Base-by-base conservation (phyloP, 2,329 filamentous ascomycete species). In the Fusarium cicatricum region DNA sequence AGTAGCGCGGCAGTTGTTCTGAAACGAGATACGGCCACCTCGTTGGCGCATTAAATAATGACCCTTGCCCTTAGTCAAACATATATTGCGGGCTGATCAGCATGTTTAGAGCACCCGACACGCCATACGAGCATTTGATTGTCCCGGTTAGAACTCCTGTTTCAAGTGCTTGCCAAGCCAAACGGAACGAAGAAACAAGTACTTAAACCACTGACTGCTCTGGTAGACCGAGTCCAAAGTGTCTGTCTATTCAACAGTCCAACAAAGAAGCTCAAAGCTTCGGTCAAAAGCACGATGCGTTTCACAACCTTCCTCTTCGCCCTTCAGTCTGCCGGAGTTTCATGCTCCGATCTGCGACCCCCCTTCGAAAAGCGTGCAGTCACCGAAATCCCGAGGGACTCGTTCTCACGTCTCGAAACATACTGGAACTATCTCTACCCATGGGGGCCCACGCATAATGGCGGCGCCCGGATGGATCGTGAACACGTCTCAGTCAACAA, bases 351-450 rank as follows among this genome's bases (percentile, higher is more conserved):
- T n/a, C 36, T 50, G 5, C 41, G 43, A 11, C 36, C 52, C 10
- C 47, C 50, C 2, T 44, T 57, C n/a, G 55, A 63, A 15, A 26
- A 15, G 21, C 60, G 60, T 14, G 55, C 47, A 15, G 43, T 36
- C 3, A 64, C 55, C 9, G 46, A 57, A 16, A 64, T 63, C 2
- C 60, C 60, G 7, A 15, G 36, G 5, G 55, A 63, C 9, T 63
- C 60, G 0, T 63, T 63, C 10, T 40, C 34, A 5, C 57, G 51
- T 0, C 55, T 63, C 1, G 55, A 63, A 5, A 63, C 51, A 0
- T 64, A 63, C 43, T 63, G 60, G 60, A 63, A 63, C 7, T 63
- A 63, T 5, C 11, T 64, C 1, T 63, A 63, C 21, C 60, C 60
- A 1, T 63, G 60, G 55, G 51, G 60, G 0, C 36, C 51, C 3